Conservation (phyloP, 371 early-diverging fungal genomes). For the Chytridium lagenaria region DNA sequence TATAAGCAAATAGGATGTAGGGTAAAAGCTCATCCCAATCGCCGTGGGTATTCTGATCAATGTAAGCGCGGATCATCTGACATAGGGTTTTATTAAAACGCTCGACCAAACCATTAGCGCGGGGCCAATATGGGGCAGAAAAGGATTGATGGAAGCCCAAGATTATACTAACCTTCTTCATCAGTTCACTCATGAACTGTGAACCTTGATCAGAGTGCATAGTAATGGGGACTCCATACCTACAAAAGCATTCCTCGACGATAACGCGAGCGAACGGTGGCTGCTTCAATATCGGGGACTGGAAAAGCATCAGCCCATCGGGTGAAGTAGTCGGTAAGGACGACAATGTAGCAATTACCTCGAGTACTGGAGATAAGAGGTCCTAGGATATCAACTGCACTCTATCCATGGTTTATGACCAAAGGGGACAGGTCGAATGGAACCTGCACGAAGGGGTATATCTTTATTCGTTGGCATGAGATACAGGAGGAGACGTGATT, state of each 20-base stretch:
- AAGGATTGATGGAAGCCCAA: slow-evolving; percentile 17
- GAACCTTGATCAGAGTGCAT: slow-evolving; percentile 29
- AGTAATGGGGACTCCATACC: slow-evolving; percentile 21
- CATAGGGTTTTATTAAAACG: slow-evolving; percentile 26
- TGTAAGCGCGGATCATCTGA: slow-evolving; percentile 16
- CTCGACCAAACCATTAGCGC: slow-evolving; percentile 30
- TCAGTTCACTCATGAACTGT: slow-evolving; percentile 5
- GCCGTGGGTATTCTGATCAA: slow-evolving; percentile 13
- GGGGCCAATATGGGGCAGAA: slow-evolving; percentile 22
- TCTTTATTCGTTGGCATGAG: slow-evolving; percentile 17
- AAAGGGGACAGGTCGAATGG: slow-evolving; percentile 20
- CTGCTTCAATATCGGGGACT: slow-evolving; percentile 11
- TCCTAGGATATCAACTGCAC: slow-evolving; percentile 21
- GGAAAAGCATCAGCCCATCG: slow-evolving; percentile 23
- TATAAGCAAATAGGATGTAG: slow-evolving; percentile 19
- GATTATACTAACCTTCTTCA: not conserved
- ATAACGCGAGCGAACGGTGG: slow-evolving; percentile 20
- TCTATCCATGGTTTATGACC: slow-evolving; percentile 17
- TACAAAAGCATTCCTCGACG: slow-evolving; percentile 19
- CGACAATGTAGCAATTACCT: slow-evolving; percentile 20
- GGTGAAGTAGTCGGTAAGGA: slow-evolving; percentile 24
- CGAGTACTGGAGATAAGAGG: slow-evolving; percentile 2
- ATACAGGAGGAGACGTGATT: slow-evolving; percentile 8
- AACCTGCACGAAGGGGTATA: not conserved
- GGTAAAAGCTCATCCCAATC: slow-evolving; percentile 30